Evolutionary conservation across 768 basidiomycete species (phyloP).

Genomic region (Amanita subjunquillea): DNA sequence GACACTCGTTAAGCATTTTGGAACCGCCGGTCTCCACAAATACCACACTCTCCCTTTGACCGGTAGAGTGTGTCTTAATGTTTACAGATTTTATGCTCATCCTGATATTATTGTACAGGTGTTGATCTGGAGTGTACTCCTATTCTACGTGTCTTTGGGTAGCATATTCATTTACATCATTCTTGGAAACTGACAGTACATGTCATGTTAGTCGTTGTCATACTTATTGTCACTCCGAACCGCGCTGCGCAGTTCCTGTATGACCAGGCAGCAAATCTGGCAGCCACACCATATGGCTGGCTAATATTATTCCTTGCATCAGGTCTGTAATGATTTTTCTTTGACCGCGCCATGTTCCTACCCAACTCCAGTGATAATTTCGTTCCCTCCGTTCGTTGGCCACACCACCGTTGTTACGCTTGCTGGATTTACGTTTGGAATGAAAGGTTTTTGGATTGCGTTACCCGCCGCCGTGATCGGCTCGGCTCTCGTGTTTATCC

Average conservation of each 20-base stretch:
- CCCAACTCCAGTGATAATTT: constrained; percentile 28
- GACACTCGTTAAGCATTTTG: constrained; percentile 23
- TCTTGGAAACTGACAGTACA: not conserved
- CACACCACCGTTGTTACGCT: constrained; percentile 58
- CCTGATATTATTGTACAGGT: constrained; percentile 25
- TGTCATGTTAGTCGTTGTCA: constrained; percentile 21
- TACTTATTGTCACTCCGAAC: constrained; percentile 47
- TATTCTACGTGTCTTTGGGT: constrained; percentile 47
- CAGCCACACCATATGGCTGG: constrained; percentile 52
- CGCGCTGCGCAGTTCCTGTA: constrained; percentile 64
- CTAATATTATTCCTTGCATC: constrained; percentile 40
- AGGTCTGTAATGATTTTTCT: constrained; percentile 23
- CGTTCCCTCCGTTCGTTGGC: constrained; percentile 55
- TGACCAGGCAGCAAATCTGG: constrained; percentile 53
- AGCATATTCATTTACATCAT: not conserved
- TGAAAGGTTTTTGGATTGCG: constrained; percentile 64
- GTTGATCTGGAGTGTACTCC: constrained; percentile 43
- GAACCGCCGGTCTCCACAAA: constrained; percentile 20
- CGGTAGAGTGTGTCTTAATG: constrained; percentile 38
- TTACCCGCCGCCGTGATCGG: constrained; percentile 52
- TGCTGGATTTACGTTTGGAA: constrained; percentile 78
- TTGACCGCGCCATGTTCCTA: not conserved
- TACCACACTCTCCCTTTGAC: constrained; percentile 40
- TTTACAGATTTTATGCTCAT: constrained; percentile 6
- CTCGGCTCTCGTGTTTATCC: constrained; percentile 49